Percentiles rank a stretch among this genome's conserved stretches.
These are phyloP conservation scores for Apiospora hydei DNA, from an alignment of 2,329 filamentous ascomycete species.

Conservation along the genomic window DNA sequence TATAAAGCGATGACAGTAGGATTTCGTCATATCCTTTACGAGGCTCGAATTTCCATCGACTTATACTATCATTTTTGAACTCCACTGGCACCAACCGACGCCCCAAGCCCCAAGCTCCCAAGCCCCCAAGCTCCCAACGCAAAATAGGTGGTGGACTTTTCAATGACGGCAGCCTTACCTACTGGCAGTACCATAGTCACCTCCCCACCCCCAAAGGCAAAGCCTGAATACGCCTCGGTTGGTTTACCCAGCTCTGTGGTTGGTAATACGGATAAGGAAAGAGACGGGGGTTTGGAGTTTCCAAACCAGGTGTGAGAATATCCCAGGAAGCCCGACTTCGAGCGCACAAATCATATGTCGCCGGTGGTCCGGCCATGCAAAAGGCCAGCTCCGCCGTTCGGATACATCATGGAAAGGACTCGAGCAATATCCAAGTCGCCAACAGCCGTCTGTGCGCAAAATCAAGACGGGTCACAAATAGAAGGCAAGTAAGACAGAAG, in stretches of 20 bases:
- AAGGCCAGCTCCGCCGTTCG: neutral
- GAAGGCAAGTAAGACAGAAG: conserved; percentile 15
- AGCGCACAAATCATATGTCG: conserved; percentile 1
- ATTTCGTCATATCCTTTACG: neutral
- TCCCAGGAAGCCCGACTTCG: conserved; percentile 3
- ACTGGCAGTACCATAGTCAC: neutral
- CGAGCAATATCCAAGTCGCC: neutral
- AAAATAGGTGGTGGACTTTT: neutral
- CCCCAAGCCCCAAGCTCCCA: neutral
- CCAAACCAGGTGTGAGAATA: neutral
- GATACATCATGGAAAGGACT: neutral
- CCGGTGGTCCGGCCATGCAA: neutral
- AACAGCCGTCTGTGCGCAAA: neutral
- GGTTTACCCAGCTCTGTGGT: neutral
- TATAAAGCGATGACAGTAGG: neutral
- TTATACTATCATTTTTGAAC: neutral
- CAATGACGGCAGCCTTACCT: neutral
- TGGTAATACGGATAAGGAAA: conserved; percentile 8
- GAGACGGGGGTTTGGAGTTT: neutral
- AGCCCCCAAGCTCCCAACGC: neutral
- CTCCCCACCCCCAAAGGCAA: neutral
- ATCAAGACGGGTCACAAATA: conserved; percentile 19
- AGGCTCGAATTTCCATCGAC: neutral
- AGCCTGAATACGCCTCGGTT: neutral
- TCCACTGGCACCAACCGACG: neutral